Percentiles rank a stretch among this genome's conserved stretches.
phyloP scores from a whole-genome alignment of 768 basidiomycete species.

The Panus rudis region DNA sequence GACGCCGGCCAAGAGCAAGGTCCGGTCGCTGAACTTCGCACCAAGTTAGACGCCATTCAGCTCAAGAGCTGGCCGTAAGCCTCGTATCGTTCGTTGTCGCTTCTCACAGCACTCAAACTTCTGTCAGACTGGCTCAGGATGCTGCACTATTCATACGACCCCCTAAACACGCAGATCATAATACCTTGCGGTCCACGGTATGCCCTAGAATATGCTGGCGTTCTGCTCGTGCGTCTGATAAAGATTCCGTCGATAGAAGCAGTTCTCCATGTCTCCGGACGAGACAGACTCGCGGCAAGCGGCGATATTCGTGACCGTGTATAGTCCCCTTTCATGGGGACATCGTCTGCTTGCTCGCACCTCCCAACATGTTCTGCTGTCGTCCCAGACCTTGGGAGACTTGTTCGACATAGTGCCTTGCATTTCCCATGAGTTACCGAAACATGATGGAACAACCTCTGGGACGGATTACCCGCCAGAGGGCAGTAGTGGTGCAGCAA shows the following conservation, averaged over 20 bases:
- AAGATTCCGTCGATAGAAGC: conserved; percentile 10
- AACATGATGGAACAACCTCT: conserved; percentile 23
- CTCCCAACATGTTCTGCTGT: conserved; percentile 62
- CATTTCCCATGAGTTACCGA: conserved; percentile 44
- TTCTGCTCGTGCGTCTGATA: conserved; percentile 7
- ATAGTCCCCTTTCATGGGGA: conserved; percentile 56
- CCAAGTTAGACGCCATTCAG: conserved; percentile 41
- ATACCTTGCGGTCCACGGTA: conserved; percentile 42
- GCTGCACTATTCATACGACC: conserved; percentile 58
- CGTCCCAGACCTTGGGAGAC: conserved; percentile 68
- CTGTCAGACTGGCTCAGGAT: conserved; percentile 40
- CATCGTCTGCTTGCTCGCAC: conserved; percentile 50
- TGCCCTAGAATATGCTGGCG: conserved; percentile 5
- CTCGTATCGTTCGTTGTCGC: background rate
- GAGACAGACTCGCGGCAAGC: conserved; percentile 27
- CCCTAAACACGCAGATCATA: conserved; percentile 60
- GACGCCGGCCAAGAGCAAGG: conserved; percentile 34
- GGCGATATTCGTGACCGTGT: conserved; percentile 52
- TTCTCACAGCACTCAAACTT: conserved; percentile 6
- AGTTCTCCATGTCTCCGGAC: conserved; percentile 7
- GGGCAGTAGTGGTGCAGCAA: conserved; percentile 32
- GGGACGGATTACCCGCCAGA: conserved; percentile 24
- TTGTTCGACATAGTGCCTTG: conserved; percentile 57
- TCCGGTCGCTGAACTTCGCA: conserved; percentile 43
- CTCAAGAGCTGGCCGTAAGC: conserved; percentile 61